A percentile compares a stretch with the other conserved stretches of the same genome.
Conservation (phyloP, 805 yeast species). For the Candida maesae region DNA sequence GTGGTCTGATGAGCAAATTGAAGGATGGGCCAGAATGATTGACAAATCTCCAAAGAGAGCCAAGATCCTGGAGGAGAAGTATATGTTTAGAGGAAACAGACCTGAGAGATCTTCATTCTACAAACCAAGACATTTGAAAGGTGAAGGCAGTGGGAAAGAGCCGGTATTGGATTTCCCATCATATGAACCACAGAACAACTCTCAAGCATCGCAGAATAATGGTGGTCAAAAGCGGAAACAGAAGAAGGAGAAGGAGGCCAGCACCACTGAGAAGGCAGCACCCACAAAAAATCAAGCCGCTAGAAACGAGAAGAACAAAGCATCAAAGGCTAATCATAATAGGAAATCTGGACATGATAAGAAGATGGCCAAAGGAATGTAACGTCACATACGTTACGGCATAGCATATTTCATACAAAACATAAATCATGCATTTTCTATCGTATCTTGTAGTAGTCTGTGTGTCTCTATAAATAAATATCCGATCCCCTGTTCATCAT, state of each 20-base stretch:
- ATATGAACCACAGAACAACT: too few species aligned
- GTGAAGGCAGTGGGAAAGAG: slow-evolving; percentile 5
- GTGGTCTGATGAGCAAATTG: slow-evolving; percentile 90
- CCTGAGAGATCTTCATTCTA: slow-evolving; percentile 24
- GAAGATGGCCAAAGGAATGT: slow-evolving; percentile 35
- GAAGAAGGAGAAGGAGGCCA: slow-evolving; percentile 3
- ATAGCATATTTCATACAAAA: too few species aligned
- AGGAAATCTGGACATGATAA: slow-evolving; percentile 59
- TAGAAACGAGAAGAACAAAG: slow-evolving; percentile 52
- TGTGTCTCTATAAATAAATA: too few species aligned
- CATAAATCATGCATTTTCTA: too few species aligned
- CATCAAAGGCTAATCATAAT: slow-evolving; percentile 58
- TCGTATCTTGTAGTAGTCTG: too few species aligned
- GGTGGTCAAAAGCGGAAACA: slow-evolving; percentile 27
- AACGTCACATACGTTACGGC: too few species aligned
- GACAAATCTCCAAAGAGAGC: slow-evolving; percentile 60
- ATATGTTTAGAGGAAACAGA: slow-evolving; percentile 43
- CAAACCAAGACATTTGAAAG: slow-evolving; percentile 10
- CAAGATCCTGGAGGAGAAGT: slow-evolving; percentile 58
- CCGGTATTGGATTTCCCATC: too few species aligned
- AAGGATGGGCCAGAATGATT: slow-evolving; percentile 87
- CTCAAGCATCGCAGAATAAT: background rate
- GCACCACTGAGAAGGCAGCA: slow-evolving; percentile 28
- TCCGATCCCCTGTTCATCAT: too few species aligned
- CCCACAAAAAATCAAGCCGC: slow-evolving; percentile 29